phyloP scores from a whole-genome alignment of 306 rosid species.

The Lablab purpureus region DNA sequence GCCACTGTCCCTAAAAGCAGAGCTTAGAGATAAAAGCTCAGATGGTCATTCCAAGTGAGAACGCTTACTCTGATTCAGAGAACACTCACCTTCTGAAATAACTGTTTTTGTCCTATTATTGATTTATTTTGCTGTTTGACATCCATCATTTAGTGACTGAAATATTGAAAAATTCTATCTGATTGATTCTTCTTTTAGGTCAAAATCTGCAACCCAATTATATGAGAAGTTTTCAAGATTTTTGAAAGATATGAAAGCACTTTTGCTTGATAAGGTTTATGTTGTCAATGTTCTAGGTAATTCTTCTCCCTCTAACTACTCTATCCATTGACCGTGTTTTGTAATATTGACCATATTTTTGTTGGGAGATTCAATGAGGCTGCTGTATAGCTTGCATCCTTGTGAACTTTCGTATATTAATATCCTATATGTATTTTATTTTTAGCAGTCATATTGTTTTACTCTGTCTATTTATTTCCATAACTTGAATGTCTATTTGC shows the following conservation, averaged over 20 bases:
- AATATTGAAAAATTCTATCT: conserved; percentile 15
- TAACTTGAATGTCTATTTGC: conserved; percentile 40
- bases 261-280: conserved; percentile 71
- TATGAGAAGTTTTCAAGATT: conserved; percentile 54
- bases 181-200: conserved; percentile 51
- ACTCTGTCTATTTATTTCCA: conserved; percentile 9
- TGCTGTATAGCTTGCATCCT: conserved; percentile 31
- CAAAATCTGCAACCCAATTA: conserved; percentile 32
- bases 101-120: background rate
- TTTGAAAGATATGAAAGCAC: conserved; percentile 70
- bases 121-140: conserved; percentile 27
- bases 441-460: conserved; percentile 28
- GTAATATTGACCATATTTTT: conserved; percentile 14
- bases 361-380: conserved; percentile 30
- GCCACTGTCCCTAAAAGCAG: conserved; percentile 46
- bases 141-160: conserved; percentile 30
- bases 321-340: conserved; percentile 30
- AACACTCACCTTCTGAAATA: too few relatives aligned
- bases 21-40: conserved; percentile 49
- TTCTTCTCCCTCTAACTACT: conserved; percentile 39
- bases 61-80: background rate
- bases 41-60: conserved; percentile 60
- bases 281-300: conserved; percentile 79
- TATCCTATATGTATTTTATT: background rate
- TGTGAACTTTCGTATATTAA: conserved; percentile 4